Evolutionary conservation across 352 stramenopile genomes (phyloP).

Genomic region (Aphanomyces euteiches): DNA sequence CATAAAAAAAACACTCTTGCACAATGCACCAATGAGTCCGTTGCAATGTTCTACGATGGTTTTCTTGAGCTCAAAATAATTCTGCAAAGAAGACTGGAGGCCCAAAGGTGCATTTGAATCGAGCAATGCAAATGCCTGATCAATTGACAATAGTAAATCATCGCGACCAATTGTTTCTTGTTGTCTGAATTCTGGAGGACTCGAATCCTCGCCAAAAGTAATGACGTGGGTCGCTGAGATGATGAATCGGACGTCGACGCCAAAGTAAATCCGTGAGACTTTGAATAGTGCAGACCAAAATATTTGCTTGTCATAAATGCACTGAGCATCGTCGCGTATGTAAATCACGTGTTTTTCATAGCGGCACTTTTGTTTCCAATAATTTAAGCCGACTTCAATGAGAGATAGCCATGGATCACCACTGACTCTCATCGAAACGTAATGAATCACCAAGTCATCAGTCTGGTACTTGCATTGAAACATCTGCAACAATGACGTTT

Average conservation of each 20-base stretch:
- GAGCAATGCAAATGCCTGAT: constrained; percentile 20
- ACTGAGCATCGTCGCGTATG: constrained; percentile 21
- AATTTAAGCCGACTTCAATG: constrained; percentile 10
- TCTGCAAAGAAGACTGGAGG: constrained; percentile 25
- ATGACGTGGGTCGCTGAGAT: constrained; percentile 28
- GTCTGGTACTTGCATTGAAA: constrained; percentile 21
- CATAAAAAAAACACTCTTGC: constrained; percentile 24
- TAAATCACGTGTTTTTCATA: constrained; percentile 22
- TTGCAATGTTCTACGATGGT: constrained; percentile 17
- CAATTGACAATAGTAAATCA: constrained; percentile 26
- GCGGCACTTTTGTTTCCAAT: background rate
- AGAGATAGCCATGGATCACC: constrained; percentile 7
- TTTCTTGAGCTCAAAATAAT: constrained; percentile 26
- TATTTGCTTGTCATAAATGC: constrained; percentile 9
- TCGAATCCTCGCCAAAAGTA: constrained; percentile 8
- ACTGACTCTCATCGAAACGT: constrained; percentile 5
- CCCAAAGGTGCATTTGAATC: constrained; percentile 14
- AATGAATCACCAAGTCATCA: constrained; percentile 1
- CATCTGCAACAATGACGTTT: constrained; percentile 2
- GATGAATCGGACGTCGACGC: constrained; percentile 21
- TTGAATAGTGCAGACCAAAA: constrained; percentile 20
- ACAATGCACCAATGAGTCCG: constrained; percentile 20
- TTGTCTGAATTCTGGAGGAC: constrained; percentile 17
- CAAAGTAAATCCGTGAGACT: constrained; percentile 7
- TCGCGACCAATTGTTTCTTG: constrained; percentile 16